A percentile compares a stretch with the other conserved stretches of the same genome.
Conservation (phyloP, 768 basidiomycete species). For the Coprinopsis cinerea region DNA sequence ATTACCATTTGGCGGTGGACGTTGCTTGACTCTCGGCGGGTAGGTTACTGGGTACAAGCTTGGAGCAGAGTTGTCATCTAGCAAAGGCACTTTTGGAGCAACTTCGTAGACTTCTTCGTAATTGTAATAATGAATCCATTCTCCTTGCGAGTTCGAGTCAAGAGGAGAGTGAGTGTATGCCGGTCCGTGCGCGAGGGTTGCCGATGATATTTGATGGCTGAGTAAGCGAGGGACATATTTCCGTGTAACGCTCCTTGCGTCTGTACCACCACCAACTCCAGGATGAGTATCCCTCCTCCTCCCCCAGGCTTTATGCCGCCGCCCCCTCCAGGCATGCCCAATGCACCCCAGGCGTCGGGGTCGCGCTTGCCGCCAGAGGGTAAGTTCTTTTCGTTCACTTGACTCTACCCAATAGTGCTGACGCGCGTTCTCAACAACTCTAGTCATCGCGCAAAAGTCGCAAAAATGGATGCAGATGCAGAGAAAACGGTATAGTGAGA, state of each 20-base stretch:
- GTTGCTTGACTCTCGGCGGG: neutral
- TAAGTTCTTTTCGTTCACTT: conserved; percentile 18
- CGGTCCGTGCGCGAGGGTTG: conserved; percentile 43
- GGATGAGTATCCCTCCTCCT: conserved; percentile 56
- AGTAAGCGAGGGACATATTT: conserved; percentile 38
- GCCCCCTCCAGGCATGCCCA: conserved; percentile 49
- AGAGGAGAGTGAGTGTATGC: neutral
- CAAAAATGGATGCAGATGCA: conserved; percentile 97
- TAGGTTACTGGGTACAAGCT: conserved; percentile 61
- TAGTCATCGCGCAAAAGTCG: conserved; percentile 81
- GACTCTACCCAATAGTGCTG: conserved; percentile 2
- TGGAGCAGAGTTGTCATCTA: conserved; percentile 68
- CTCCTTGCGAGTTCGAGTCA: too few species aligned
- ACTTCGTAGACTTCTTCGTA: conserved; percentile 19
- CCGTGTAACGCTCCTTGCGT: too few species aligned
- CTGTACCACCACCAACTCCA: conserved; percentile 28
- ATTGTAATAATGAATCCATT: neutral
- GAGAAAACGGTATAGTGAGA: conserved; percentile 87
- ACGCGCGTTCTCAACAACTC: conserved; percentile 17
- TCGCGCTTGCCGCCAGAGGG: conserved; percentile 46
- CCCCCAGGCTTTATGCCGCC: conserved; percentile 47
- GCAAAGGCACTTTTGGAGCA: conserved; percentile 45
- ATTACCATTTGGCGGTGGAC: neutral
- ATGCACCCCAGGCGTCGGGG: conserved; percentile 26
- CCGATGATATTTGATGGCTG: conserved; percentile 21